Evolutionary conservation across 768 basidiomycete species (phyloP).

Genomic region (Cubamyces lactineus): DNA sequence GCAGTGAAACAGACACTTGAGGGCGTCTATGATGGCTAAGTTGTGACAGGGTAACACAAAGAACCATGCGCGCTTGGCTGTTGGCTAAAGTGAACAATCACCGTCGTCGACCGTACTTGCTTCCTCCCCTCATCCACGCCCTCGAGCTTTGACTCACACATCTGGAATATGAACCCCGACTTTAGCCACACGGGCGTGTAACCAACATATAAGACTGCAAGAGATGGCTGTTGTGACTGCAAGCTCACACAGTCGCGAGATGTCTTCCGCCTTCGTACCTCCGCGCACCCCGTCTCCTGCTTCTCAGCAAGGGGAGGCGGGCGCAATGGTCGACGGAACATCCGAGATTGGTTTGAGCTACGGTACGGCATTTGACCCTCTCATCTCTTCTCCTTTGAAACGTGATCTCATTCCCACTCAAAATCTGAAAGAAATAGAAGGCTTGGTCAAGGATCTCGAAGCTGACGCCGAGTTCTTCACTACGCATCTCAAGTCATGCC

Average conservation of each 20-base stretch:
- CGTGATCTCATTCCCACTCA: no score
- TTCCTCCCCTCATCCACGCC: no score
- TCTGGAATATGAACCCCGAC: background rate
- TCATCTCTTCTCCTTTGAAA: background rate
- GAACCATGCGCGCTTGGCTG: no score
- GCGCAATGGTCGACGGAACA: background rate
- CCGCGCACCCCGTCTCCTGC: background rate
- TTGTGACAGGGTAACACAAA: no score
- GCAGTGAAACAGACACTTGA: no score
- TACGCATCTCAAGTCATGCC: no score
- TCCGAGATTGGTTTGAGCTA: background rate
- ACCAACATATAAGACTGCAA: background rate
- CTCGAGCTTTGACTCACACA: background rate
- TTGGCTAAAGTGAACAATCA: no score
- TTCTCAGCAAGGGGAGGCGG: background rate
- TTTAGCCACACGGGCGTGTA: background rate
- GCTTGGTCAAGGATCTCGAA: no score
- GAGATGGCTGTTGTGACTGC: background rate
- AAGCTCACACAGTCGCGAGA: background rate
- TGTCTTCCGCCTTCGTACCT: background rate
- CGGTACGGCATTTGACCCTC: background rate
- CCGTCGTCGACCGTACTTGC: no score
- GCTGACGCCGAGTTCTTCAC: no score
- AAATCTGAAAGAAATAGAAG: no score
- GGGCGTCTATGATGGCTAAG: no score